phyloP scores from a whole-genome alignment of 768 basidiomycete genomes.

The Lactarius deliciosus region DNA sequence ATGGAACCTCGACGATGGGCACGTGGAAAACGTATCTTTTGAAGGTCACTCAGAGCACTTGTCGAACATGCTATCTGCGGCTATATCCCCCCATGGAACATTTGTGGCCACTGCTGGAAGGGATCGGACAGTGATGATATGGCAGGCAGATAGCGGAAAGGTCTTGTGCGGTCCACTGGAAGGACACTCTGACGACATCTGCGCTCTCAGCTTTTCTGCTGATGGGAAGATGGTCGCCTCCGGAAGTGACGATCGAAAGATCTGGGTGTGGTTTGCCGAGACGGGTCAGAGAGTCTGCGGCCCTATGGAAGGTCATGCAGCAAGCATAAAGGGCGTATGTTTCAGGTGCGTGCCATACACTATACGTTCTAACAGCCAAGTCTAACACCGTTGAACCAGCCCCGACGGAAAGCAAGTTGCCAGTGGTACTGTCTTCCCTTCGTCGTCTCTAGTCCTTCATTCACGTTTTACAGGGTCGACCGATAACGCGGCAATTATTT shows the following conservation, averaged over 20 bases:
- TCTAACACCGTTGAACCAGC: conserved; percentile 3
- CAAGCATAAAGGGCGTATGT: conserved; percentile 16
- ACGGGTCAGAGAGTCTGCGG: conserved; percentile 17
- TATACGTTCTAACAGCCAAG: background rate
- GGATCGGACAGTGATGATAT: conserved; percentile 17
- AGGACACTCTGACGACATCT: conserved; percentile 23
- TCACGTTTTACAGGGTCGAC: conserved; percentile 15
- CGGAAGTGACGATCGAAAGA: conserved; percentile 22
- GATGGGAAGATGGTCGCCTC: conserved; percentile 27
- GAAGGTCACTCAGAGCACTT: conserved; percentile 12
- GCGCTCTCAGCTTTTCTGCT: conserved; percentile 23
- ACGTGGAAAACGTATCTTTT: background rate
- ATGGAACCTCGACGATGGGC: conserved; percentile 7
- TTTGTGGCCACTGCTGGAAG: conserved; percentile 17
- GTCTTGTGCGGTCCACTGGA: conserved; percentile 21
- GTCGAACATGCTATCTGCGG: conserved; percentile 13
- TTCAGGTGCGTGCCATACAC: conserved; percentile 12
- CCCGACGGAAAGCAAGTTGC: conserved; percentile 25
- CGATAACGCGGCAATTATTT: conserved; percentile 18
- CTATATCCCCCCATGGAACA: conserved; percentile 24
- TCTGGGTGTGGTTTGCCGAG: conserved; percentile 24
- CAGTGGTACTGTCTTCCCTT: conserved; percentile 13
- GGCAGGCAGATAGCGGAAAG: conserved; percentile 24
- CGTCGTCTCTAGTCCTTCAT: no score
- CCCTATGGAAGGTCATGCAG: conserved; percentile 19